These are phyloP conservation scores for Saccharomyces cerevisiae DNA, from an alignment of 805 yeast species.

Conservation along the genomic window DNA sequence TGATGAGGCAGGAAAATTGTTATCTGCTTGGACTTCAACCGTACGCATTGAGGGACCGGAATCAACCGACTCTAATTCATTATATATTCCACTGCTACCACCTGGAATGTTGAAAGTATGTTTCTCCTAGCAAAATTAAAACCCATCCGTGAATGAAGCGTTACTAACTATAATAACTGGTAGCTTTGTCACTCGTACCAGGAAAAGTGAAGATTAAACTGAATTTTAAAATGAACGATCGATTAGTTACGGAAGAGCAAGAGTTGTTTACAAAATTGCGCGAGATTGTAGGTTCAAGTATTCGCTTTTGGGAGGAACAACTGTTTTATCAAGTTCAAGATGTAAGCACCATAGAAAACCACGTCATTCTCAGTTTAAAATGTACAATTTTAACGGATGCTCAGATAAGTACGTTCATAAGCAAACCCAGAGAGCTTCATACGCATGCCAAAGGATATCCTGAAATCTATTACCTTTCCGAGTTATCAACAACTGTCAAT, in stretches of 20 bases:
- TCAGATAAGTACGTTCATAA: neutral
- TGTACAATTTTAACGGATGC: neutral
- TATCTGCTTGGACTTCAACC: neutral
- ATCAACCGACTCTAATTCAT: neutral
- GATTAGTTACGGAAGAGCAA: neutral
- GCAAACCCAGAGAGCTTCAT: neutral
- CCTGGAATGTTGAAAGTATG: neutral
- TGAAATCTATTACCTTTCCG: neutral
- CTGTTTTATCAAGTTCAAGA: constrained; percentile 1
- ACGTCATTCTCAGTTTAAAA: neutral
- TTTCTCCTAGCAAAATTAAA: neutral
- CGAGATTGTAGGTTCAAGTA: neutral
- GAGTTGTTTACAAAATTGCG: neutral
- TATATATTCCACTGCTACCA: neutral
- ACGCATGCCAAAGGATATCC: neutral
- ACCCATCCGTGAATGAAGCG: neutral
- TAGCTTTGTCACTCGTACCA: neutral
- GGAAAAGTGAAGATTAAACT: neutral
- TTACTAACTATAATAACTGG: neutral
- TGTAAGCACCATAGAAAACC: neutral
- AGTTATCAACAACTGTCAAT: neutral
- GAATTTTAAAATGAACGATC: neutral
- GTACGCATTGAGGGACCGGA: neutral
- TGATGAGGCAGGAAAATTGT: neutral
- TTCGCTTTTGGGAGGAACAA: constrained; percentile 3